Conservation (phyloP, 2,329 filamentous ascomycete genomes). For the Microsporum audouinii region DNA sequence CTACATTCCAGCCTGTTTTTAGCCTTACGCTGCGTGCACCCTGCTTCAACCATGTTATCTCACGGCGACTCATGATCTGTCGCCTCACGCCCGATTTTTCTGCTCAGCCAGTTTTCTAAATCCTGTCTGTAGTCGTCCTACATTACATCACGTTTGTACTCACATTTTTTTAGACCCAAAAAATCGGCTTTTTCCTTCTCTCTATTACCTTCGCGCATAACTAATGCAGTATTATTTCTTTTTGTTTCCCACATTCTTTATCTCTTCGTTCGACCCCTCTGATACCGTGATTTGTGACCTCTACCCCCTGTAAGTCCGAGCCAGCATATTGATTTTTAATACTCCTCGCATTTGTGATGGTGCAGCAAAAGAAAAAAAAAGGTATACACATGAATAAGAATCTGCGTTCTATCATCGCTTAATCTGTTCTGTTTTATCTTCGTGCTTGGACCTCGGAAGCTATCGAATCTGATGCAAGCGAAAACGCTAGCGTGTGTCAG, state of each 20-base stretch:
- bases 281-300: not conserved
- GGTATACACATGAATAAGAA: not conserved
- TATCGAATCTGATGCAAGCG: not conserved
- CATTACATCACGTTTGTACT: not conserved
- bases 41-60: not conserved
- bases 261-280: not conserved
- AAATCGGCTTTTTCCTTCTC: not conserved
- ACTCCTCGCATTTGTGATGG: not conserved
- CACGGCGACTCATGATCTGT: not conserved
- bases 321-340: not conserved
- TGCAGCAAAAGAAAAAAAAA: not conserved
- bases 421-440: not conserved
- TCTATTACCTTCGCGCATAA: not conserved
- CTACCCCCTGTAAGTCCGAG: not conserved
- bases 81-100: not conserved
- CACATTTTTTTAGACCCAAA: not conserved
- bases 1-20: not conserved
- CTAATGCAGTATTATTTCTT: not conserved
- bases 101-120: not conserved
- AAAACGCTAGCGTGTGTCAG: no score
- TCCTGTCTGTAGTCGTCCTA: not conserved
- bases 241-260: not conserved
- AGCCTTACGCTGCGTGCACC: not conserved
- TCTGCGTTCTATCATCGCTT: not conserved
- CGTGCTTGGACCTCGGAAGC: not conserved